Evolutionary conservation across 306 rosid genomes (phyloP).

Genomic region (Sphenostylis stenocarpa): DNA sequence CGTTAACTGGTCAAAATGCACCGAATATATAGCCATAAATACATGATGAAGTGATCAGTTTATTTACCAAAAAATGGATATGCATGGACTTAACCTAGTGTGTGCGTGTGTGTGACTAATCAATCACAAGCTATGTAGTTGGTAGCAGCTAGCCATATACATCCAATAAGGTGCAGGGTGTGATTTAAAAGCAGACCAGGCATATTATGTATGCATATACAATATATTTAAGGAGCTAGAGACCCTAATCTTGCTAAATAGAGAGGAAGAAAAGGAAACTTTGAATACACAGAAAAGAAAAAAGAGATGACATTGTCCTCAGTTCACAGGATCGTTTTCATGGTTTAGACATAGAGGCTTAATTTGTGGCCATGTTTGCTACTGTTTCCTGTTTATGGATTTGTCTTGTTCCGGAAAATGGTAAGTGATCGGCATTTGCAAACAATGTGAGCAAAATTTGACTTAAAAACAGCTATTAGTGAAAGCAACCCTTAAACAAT

Average conservation of each 20-base stretch:
- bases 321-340: constrained; percentile 36
- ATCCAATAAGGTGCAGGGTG: neutral
- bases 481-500: constrained; percentile 51
- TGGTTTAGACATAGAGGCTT: constrained; percentile 21
- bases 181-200: constrained; percentile 16
- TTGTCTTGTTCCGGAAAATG: constrained; percentile 36
- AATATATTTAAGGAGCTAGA: constrained; percentile 23
- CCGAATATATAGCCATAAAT: neutral
- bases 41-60: neutral
- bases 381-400: constrained; percentile 30
- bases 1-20: constrained; percentile 16
- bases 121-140: neutral
- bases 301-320: neutral
- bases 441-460: constrained; percentile 40
- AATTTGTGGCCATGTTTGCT: constrained; percentile 35
- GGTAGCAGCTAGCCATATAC: neutral
- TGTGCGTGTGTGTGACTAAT: neutral
- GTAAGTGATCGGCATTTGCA: constrained; percentile 44
- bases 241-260: constrained; percentile 1
- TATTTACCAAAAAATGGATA: constrained; percentile 5
- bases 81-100: constrained; percentile 10
- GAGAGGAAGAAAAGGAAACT: constrained; percentile 17
- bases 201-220: constrained; percentile 5
- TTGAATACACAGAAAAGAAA: constrained; percentile 28
- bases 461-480: constrained; percentile 44